These are phyloP conservation scores for Lentinus tigrinus DNA, from an alignment of 768 basidiomycete genomes.

Conservation along the genomic window DNA sequence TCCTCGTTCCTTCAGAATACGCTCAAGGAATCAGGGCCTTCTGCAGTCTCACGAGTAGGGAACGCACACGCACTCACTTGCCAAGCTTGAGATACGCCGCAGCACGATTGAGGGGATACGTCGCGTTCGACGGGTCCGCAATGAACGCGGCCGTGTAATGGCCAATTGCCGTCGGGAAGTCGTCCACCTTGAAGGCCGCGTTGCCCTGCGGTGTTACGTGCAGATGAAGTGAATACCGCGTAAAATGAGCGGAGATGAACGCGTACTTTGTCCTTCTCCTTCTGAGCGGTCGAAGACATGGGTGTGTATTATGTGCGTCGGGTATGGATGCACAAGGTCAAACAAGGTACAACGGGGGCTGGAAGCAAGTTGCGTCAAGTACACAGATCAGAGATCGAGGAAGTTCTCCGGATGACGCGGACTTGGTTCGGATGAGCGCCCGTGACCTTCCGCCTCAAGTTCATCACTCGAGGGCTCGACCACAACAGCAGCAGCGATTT, in stretches of 20 bases:
- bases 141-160: conserved; percentile 83
- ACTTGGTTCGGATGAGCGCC: background rate
- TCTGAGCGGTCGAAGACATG: conserved; percentile 13
- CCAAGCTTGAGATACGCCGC: conserved; percentile 91
- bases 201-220: conserved; percentile 62
- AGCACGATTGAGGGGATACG: conserved; percentile 84
- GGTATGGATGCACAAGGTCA: background rate
- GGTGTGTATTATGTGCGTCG: background rate
- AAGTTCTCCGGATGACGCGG: background rate
- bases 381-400: background rate
- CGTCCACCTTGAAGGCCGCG: conserved; percentile 75
- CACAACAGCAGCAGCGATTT: background rate
- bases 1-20: conserved; percentile 59
- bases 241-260: background rate
- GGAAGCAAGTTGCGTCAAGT: background rate
- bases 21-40: background rate
- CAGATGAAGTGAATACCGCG: background rate
- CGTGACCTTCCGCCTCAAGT: too few species aligned
- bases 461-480: too few species aligned
- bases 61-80: conserved; percentile 66
- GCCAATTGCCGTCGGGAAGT: conserved; percentile 78
- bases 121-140: conserved; percentile 67
- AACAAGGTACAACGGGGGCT: background rate
- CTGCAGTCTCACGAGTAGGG: too few species aligned
- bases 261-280: conserved; percentile 20